These are phyloP conservation scores for Podospora bellae-mahoneyi DNA, from an alignment of 495 filamentous ascomycete species.

Conservation along the genomic window DNA sequence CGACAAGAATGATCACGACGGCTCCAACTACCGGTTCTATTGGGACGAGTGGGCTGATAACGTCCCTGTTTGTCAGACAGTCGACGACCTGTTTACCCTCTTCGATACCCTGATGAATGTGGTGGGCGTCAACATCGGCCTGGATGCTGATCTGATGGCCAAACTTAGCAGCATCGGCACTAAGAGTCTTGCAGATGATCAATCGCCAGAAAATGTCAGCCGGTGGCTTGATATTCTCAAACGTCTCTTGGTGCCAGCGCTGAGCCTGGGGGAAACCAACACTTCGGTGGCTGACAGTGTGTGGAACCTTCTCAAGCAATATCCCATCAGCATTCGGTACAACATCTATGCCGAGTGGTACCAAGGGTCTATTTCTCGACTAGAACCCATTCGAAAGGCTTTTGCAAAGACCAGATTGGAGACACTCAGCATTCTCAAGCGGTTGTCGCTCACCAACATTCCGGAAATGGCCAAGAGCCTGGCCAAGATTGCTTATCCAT, in stretches of 20 bases:
- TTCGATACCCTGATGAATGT: conserved; percentile 81
- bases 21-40: conserved; percentile 80
- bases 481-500: conserved; percentile 81
- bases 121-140: conserved; percentile 82
- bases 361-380: conserved; percentile 66
- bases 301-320: conserved; percentile 74
- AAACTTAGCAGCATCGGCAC: conserved; percentile 80
- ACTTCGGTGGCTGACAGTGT: conserved; percentile 79
- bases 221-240: conserved; percentile 82
- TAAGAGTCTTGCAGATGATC: conserved; percentile 65
- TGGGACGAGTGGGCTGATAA: conserved; percentile 97
- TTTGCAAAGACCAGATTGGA: conserved; percentile 72
- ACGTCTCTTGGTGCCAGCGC: conserved; percentile 74
- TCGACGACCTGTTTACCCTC: conserved; percentile 86
- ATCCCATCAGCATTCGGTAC: conserved; percentile 73
- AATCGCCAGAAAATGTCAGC: conserved; percentile 60
- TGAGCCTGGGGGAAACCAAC: conserved; percentile 80
- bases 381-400: conserved; percentile 73
- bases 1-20: conserved; percentile 71
- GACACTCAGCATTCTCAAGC: conserved; percentile 77
- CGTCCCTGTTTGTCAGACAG: conserved; percentile 80
- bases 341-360: conserved; percentile 93
- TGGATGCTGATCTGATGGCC: conserved; percentile 70
- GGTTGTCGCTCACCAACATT: conserved; percentile 81
- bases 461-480: conserved; percentile 76